phyloP scores from a whole-genome alignment of 179 eudicot genomes.

The Beta lomatogona region DNA sequence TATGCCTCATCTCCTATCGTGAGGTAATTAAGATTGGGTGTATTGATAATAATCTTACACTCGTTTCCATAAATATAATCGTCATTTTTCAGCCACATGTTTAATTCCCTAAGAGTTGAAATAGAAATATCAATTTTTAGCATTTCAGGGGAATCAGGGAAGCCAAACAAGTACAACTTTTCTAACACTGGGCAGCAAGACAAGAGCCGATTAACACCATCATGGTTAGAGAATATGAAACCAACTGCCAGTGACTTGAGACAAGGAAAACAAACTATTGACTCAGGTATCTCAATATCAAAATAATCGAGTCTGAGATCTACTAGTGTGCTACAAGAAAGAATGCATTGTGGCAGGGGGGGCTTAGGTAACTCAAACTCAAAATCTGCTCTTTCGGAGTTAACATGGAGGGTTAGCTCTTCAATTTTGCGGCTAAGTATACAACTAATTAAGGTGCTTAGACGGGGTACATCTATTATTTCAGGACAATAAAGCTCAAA shows the following conservation, averaged over 20 bases:
- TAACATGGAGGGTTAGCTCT: neutral
- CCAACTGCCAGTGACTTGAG: neutral
- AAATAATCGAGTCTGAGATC: neutral
- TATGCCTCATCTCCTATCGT: neutral
- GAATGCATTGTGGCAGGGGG: neutral
- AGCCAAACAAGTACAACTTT: neutral
- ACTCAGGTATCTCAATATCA: neutral
- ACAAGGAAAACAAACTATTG: slow-evolving; percentile 16
- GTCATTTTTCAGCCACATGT: neutral
- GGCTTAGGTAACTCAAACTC: neutral
- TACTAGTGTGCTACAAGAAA: slow-evolving; percentile 1
- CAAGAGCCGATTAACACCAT: neutral
- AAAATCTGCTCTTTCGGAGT: too few species aligned
- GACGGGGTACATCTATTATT: neutral
- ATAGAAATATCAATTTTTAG: neutral
- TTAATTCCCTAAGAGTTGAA: slow-evolving; percentile 1
- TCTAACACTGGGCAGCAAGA: slow-evolving; percentile 15
- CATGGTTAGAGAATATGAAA: neutral
- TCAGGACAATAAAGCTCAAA: neutral
- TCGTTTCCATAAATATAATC: neutral
- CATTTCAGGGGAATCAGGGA: neutral
- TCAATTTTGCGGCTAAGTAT: neutral
- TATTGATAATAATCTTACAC: neutral
- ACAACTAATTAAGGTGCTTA: neutral
- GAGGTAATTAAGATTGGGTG: neutral